Evolutionary conservation across 1,139 yeast genomes (phyloP).

Genomic region (Kodamaea suecica): DNA sequence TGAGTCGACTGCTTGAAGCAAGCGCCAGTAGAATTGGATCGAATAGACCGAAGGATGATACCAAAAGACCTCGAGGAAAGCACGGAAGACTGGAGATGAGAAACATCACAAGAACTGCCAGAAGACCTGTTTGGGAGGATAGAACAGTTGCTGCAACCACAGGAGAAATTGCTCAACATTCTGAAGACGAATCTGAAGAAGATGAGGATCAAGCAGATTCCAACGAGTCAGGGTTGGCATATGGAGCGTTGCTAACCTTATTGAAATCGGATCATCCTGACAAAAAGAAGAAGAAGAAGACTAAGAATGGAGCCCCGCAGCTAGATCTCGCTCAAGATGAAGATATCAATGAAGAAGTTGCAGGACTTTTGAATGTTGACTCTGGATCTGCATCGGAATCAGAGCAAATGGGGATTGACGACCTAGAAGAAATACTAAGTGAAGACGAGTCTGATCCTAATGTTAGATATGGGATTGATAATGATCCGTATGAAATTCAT

Average conservation of each 20-base stretch:
- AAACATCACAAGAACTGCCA: constrained; percentile 53
- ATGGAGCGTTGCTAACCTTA: constrained; percentile 72
- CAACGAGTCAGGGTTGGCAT: constrained; percentile 49
- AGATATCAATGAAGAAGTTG: constrained; percentile 36
- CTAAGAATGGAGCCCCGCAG: constrained; percentile 8
- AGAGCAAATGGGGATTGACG: constrained; percentile 26
- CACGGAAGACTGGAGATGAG: constrained; percentile 61
- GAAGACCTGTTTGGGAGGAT: constrained; percentile 22
- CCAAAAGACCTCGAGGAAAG: constrained; percentile 25
- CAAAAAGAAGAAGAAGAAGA: constrained; percentile 17
- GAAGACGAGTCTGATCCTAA: constrained; percentile 28
- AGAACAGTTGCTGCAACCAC: background rate
- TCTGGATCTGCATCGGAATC: constrained; percentile 15
- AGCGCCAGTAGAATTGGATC: background rate
- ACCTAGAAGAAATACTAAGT: constrained; percentile 22
- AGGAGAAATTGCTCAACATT: constrained; percentile 7
- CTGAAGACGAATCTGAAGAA: constrained; percentile 8
- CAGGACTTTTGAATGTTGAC: constrained; percentile 15
- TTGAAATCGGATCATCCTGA: constrained; percentile 52
- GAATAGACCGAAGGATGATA: background rate
- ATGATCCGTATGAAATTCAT: constrained; percentile 76
- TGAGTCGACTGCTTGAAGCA: background rate
- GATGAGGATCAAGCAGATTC: constrained; percentile 16
- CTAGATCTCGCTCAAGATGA: constrained; percentile 16
- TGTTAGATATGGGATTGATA: constrained; percentile 20